A percentile compares a stretch with the other conserved stretches of the same genome.
Evolutionary conservation across 2,329 filamentous ascomycete species (phyloP).

Genomic region (Colletotrichum sp.): DNA sequence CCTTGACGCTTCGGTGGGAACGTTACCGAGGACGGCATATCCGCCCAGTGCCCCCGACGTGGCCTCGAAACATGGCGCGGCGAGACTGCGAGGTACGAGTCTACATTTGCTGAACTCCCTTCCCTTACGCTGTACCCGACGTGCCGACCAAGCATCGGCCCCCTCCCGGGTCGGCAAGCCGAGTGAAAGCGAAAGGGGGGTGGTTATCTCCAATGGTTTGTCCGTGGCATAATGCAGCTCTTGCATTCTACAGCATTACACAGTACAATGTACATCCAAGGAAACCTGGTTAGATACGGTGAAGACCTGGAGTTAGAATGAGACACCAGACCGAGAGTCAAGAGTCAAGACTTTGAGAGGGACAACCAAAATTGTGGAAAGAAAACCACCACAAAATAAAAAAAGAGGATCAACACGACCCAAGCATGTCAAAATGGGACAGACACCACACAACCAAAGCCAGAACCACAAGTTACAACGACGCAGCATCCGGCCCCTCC

Average conservation of each 20-base stretch:
- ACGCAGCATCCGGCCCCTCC: constrained; percentile 12
- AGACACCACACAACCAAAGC: not conserved
- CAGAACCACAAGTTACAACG: not conserved
- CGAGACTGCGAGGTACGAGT: not conserved
- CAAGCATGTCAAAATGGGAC: not conserved
- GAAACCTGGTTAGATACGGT: not conserved
- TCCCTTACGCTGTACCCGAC: not conserved
- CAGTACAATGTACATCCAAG: not conserved
- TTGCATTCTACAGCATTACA: not conserved
- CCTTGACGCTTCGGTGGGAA: not conserved
- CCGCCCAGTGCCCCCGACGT: not conserved
- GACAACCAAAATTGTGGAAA: not conserved
- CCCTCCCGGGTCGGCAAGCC: not conserved
- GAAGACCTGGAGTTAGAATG: not conserved
- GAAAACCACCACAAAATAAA: not conserved
- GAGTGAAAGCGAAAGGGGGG: not conserved
- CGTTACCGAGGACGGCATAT: not conserved
- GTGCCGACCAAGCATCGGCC: not conserved
- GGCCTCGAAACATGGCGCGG: not conserved
- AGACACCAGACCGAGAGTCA: not conserved
- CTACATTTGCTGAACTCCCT: not conserved
- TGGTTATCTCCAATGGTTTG: not conserved
- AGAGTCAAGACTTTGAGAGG: not conserved
- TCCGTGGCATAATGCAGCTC: not conserved
- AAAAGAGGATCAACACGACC: not conserved